These are phyloP conservation scores for Pseudogymnoascus verrucosus DNA, from an alignment of 2,329 filamentous ascomycete species.

Conservation along the genomic window DNA sequence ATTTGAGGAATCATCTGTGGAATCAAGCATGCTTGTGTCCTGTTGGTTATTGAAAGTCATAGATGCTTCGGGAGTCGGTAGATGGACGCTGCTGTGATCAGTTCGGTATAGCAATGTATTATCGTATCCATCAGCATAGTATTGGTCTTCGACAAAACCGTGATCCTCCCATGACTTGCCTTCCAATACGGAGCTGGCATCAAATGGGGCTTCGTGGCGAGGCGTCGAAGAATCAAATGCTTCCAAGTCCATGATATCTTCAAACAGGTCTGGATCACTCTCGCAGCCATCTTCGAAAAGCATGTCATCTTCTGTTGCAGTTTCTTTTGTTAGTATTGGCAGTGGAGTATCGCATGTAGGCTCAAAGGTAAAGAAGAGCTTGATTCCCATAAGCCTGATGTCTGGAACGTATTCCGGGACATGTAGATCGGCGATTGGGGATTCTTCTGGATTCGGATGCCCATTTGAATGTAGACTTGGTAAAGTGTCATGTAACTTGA, in stretches of 20 bases:
- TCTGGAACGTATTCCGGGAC: slow-evolving; percentile 16
- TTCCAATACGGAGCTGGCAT: neutral
- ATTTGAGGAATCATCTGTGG: neutral
- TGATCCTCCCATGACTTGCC: neutral
- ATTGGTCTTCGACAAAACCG: neutral
- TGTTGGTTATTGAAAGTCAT: neutral
- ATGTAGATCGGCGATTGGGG: slow-evolving; percentile 12
- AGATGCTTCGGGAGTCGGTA: neutral
- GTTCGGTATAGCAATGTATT: slow-evolving; percentile 17
- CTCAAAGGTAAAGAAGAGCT: slow-evolving; percentile 19
- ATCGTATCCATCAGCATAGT: slow-evolving; percentile 9
- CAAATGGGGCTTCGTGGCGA: neutral
- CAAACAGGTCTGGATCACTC: neutral
- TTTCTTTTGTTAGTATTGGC: neutral
- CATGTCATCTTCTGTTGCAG: neutral
- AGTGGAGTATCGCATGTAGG: neutral
- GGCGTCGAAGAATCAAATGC: neutral
- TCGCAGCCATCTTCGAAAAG: neutral
- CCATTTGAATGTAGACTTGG: neutral
- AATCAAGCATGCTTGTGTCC: slow-evolving; percentile 3
- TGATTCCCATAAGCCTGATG: slow-evolving; percentile 17
- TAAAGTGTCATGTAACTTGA: slow-evolving; percentile 17
- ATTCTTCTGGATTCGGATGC: slow-evolving; percentile 1
- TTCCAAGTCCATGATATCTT: neutral
- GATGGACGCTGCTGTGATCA: slow-evolving; percentile 12